phyloP scores from a whole-genome alignment of 257 asterid genomes.

The Thymus mandschuricus region DNA sequence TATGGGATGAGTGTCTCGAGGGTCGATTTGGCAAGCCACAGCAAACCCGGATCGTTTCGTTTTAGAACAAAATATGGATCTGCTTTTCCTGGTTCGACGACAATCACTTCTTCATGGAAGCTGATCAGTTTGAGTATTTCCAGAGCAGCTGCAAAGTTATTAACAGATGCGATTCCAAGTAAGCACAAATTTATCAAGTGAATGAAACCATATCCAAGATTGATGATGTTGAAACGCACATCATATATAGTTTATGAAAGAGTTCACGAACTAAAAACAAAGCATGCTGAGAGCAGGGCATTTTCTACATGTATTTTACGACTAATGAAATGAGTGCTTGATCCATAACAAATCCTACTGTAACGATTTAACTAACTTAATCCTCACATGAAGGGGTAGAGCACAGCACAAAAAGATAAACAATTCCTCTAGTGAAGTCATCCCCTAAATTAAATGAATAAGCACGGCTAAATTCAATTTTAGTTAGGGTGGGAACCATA shows the following conservation, averaged over 20 bases:
- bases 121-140: slow-evolving; percentile 68
- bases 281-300: background rate
- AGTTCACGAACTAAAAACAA: background rate
- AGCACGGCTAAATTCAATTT: background rate
- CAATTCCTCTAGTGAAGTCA: background rate
- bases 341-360: background rate
- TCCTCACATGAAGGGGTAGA: background rate
- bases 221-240: background rate
- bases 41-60: slow-evolving; percentile 80
- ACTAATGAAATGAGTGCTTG: background rate
- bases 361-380: background rate
- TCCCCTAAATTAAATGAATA: background rate
- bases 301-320: background rate
- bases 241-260: background rate
- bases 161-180: too few species aligned
- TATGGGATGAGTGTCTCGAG: slow-evolving; percentile 52
- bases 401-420: background rate
- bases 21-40: slow-evolving; percentile 89
- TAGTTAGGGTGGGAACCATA: background rate
- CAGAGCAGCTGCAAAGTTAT: slow-evolving; percentile 68
- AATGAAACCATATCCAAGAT: background rate
- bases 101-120: slow-evolving; percentile 56
- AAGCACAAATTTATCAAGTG: background rate
- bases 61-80: slow-evolving; percentile 65
- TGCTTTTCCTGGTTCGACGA: slow-evolving; percentile 48